Evolutionary conservation across 257 asterid genomes (phyloP), one percentile per base, ranked within the genome.

Genomic region (Eucommia ulmoides): DNA sequence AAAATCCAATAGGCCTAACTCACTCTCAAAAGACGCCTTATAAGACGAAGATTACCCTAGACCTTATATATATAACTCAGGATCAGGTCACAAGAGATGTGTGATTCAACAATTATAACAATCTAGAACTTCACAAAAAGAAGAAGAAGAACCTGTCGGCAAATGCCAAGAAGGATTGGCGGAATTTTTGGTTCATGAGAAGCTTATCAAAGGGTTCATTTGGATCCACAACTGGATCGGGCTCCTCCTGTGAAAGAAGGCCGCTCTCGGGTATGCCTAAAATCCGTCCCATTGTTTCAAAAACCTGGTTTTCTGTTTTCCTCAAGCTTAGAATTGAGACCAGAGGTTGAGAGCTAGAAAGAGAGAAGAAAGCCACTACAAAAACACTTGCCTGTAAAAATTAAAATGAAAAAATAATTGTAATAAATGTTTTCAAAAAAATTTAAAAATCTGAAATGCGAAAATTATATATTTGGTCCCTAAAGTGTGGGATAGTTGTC

Each of bases 271-370:
- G 66, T 66, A 85, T 69, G 24, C 93, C 93, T 48, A 85, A 60
- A 8, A 91, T 93, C 50, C 60, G 70, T 45, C 91, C 80, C 95
- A 85, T 85, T 62, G 86, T 65, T 70, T 56, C 55, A 69, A 54
- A 63, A 11, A 67, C 76, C 47, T 53, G 63, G 50, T 47, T 64
- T 54, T 73, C 82, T 45, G 60, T 79, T 59, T 60, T 71, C 65
- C 63, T 67, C 78, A 69, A 69, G 80, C 82, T 84, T 76, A 72
- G 54, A 49, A 74, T 64, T 24, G 95, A 81, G 64, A 79, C 66
- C 14, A 84, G 95, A 20, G 95, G 95, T 63, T 81, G 93, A 42
- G 93, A 78, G 60, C 79, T 64, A 14, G 89, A 84, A 49, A 68
- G 24, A 15, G 93, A 74, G 72, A 84, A 85, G 74, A 85, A 79